These are phyloP conservation scores for Fusarium bulbicola DNA, from an alignment of 2,329 filamentous ascomycete species.

Conservation along the genomic window DNA sequence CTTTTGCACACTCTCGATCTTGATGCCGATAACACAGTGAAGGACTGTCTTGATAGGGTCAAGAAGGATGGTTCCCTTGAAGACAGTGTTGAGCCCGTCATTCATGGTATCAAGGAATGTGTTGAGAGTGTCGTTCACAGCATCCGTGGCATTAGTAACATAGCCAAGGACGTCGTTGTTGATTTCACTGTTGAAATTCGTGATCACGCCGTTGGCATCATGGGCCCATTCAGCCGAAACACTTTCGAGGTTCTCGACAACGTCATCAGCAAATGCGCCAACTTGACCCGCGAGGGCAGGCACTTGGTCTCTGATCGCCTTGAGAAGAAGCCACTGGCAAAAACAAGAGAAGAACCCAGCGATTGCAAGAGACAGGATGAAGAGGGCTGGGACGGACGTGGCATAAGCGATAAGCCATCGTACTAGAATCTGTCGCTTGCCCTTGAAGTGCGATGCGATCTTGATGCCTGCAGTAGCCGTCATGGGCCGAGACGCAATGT, in stretches of 20 bases:
- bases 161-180: constrained; percentile 88
- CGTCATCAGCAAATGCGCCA: constrained; percentile 79
- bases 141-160: constrained; percentile 83
- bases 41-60: constrained; percentile 82
- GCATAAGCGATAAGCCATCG: constrained; percentile 89
- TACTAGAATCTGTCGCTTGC: constrained; percentile 74
- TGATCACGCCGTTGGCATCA: constrained; percentile 78
- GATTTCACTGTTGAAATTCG: constrained; percentile 75
- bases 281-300: constrained; percentile 80
- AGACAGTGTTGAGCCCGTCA: constrained; percentile 76
- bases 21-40: constrained; percentile 87
- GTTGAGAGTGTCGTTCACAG: constrained; percentile 87
- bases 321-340: constrained; percentile 83
- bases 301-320: constrained; percentile 76
- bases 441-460: constrained; percentile 70
- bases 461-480: constrained; percentile 78
- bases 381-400: constrained; percentile 86
- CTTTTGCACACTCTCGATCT: constrained; percentile 84
- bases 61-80: constrained; percentile 83
- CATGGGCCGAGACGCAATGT: constrained; percentile 84
- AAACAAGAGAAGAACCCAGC: constrained; percentile 85
- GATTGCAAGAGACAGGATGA: constrained; percentile 82
- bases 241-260: constrained; percentile 76
- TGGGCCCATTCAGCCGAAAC: constrained; percentile 80
- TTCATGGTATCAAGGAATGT: constrained; percentile 82